Conservation (phyloP, 2,329 filamentous ascomycete species). For the Ophiostoma australiae region DNA sequence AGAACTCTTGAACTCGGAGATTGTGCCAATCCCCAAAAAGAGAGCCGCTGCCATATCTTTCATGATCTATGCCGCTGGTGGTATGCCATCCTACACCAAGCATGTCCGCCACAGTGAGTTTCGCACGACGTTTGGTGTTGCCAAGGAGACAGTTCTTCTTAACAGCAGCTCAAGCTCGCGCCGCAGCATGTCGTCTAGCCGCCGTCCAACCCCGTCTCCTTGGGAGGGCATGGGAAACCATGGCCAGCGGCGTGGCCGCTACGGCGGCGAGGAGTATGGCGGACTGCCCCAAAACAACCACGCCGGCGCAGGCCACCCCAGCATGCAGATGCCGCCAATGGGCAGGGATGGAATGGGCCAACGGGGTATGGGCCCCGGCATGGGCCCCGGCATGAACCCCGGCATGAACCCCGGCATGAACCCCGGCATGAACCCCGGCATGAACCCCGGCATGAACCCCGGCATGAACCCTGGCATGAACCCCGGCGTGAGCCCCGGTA, state of each 20-base stretch:
- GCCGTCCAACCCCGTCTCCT: background rate
- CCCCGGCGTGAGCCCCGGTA: background rate
- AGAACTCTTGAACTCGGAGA: background rate
- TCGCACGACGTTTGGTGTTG: background rate
- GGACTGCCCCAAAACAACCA: background rate
- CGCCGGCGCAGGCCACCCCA: background rate
- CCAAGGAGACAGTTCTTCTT: background rate
- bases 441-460: background rate
- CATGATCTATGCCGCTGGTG: background rate
- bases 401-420: background rate
- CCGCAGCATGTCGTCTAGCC: background rate
- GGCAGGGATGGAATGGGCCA: background rate
- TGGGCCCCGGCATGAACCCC: background rate
- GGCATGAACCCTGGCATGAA: background rate
- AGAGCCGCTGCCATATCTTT: background rate
- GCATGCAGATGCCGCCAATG: background rate
- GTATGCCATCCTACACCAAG: background rate
- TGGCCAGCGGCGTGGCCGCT: background rate
- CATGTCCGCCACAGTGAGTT: conserved; percentile 1
- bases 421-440: background rate
- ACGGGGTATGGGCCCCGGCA: background rate
- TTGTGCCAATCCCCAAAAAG: background rate
- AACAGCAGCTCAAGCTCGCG: background rate
- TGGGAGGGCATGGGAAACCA: background rate
- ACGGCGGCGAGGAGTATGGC: background rate